Base-by-base conservation (phyloP, 805 yeast genomes). In the Candida coleopterorum region DNA sequence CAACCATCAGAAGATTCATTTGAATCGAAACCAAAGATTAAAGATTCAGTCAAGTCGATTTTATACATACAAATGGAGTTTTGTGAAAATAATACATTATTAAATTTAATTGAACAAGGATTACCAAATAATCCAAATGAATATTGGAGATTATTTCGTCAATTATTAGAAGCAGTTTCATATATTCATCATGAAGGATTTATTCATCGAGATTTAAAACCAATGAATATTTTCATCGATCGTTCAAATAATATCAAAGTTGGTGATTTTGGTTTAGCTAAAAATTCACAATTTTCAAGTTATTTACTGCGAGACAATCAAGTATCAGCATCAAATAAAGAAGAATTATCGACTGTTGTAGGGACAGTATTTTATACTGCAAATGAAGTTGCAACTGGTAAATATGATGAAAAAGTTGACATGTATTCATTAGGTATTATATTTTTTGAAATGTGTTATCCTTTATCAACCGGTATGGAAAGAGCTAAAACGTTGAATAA, bases 11-110 rank as follows among this genome's bases (percentile, higher is more conserved):
- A 36, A 25, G 34, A 23, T 10, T 8, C 32, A n/a, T 8, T 29
- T 9, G 18, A 15, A 20, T 3, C 32, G 6, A 21, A 31, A 26
- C 4, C 29, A 15, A 20, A 10, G 31, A 9, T 9, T 23, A 25
- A 34, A 7, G n/a, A n/a, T n/a, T n/a, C n/a, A n/a, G 4, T 34
- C 27, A 49, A 45, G 44, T 83, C 89, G 36, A 87, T 95, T 0
- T 60, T 93, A 21, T 93, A 85, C 55, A 93, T 93, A 47, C 99
- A 93, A 54, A 93, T 93, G 99, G 98, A 93, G 57, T 93, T 93
- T 50, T 93, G 99, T 61, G 98, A 93, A 52, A 93, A 90, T 53
- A 86, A 85, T 40, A 90, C 99, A 0, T 61, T 93, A 20, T 74
- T 75, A 35, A 96, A 93, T 60, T 64, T 93, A 42, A 90, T 93